These are phyloP conservation scores for Sanguinoderma infundibulare DNA, from an alignment of 1,284 basidiomycete genomes.

Conservation along the genomic window DNA sequence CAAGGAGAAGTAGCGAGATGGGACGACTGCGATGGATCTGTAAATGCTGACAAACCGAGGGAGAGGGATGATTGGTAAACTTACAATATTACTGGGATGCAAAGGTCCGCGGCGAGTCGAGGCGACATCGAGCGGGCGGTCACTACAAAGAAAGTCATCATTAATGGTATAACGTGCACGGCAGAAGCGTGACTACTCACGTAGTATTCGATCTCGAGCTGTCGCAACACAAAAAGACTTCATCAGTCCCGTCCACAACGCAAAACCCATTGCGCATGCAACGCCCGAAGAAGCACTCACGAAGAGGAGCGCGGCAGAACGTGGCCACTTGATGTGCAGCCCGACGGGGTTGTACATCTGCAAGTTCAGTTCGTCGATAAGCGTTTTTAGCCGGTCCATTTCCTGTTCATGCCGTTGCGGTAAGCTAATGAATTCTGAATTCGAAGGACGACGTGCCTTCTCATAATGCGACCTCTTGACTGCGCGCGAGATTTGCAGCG, in stretches of 20 bases:
- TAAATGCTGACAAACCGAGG: background rate
- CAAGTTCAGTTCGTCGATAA: slow-evolving; percentile 69
- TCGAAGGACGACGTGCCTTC: slow-evolving; percentile 51
- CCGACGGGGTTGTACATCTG: slow-evolving; percentile 80
- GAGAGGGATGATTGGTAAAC: background rate
- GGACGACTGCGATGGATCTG: background rate
- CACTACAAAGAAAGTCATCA: background rate
- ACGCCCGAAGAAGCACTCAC: slow-evolving; percentile 52
- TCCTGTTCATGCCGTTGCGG: too few relatives aligned
- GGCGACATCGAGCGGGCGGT: background rate
- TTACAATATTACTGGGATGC: background rate
- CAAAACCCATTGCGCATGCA: background rate
- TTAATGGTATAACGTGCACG: too few relatives aligned
- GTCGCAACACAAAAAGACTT: background rate
- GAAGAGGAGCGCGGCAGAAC: slow-evolving; percentile 81
- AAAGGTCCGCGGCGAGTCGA: background rate
- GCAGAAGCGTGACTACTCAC: slow-evolving; percentile 37
- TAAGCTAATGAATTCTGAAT: too few relatives aligned
- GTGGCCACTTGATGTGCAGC: slow-evolving; percentile 82
- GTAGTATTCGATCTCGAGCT: slow-evolving; percentile 86
- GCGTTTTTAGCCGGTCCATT: slow-evolving; percentile 67
- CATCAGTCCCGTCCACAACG: background rate
- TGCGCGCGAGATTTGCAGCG: slow-evolving; percentile 73
- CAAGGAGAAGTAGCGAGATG: background rate
- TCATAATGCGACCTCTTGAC: slow-evolving; percentile 74